Conservation (phyloP, 495 filamentous ascomycete genomes). For the Aspergillus cavernicola region DNA sequence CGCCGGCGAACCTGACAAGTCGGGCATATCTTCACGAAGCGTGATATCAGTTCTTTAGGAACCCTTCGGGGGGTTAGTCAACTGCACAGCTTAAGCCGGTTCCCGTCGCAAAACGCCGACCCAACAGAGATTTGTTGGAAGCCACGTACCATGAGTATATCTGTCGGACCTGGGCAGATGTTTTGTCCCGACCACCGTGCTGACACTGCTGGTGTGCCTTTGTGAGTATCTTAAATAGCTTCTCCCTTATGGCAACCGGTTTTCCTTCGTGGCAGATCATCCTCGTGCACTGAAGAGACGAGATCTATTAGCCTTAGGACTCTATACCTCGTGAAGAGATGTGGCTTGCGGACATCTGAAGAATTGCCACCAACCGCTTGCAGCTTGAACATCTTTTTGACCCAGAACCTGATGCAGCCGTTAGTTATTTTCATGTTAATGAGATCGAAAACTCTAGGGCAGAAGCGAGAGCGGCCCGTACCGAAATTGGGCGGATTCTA, state of each 20-base stretch:
- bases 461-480: slow-evolving; percentile 20
- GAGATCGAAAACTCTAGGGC: background rate
- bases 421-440: slow-evolving; percentile 10
- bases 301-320: slow-evolving; percentile 13
- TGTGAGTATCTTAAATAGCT: slow-evolving; percentile 54
- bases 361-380: slow-evolving; percentile 34
- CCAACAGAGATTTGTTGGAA: background rate
- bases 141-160: slow-evolving; percentile 53
- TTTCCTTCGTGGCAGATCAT: slow-evolving; percentile 59
- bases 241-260: slow-evolving; percentile 57
- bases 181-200: slow-evolving; percentile 59
- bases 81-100: background rate
- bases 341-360: slow-evolving; percentile 30
- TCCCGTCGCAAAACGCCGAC: background rate
- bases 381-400: slow-evolving; percentile 59
- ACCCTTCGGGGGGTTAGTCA: slow-evolving; percentile 35
- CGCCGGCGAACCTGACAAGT: slow-evolving; percentile 48
- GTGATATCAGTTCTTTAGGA: slow-evolving; percentile 55
- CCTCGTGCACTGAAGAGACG: slow-evolving; percentile 28
- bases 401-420: slow-evolving; percentile 46
- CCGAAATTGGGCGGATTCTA: slow-evolving; percentile 57
- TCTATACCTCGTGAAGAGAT: background rate
- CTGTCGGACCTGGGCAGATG: slow-evolving; percentile 53
- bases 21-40: slow-evolving; percentile 55
- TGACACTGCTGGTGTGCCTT: slow-evolving; percentile 55